Evolutionary conservation across 1,139 yeast genomes (phyloP), one percentile per base, ranked within the genome.

Genomic region (Saccharomyces hybrid): DNA sequence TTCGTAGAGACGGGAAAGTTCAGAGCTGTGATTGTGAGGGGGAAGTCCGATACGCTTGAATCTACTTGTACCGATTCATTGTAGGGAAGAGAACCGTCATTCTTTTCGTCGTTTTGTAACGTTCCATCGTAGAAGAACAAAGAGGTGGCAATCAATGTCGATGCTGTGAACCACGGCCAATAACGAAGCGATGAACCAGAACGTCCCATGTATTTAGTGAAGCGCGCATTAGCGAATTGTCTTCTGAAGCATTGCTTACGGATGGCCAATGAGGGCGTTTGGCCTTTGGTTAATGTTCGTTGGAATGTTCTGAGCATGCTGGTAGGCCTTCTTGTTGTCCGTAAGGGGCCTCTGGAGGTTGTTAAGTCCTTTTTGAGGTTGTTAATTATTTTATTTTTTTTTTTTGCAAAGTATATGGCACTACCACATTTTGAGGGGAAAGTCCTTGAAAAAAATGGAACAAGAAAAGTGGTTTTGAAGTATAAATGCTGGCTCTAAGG

Each of bases 1-100:
- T 72, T 48, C 1, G 62, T 57, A 4, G 59, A 50, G 13, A 68
- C 50, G 4, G 63, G 64, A 26, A 52, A 55, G 2, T 53, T 53
- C 1, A 61, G 59, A 6, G 63, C 58, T 2, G 56, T 54, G 9
- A 64, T 28, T 9, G 52, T 47, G 2, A 69, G 63, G 1, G 87
- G 84, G 58, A 83, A 81, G 2, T 85, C 78, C 42, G 76, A 74
- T 28, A 84, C 76, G 0, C 79, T 70, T 2, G 75, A 68, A 62
- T 82, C 84, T 2, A 83, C 84, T 3, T 66, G 59, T 11, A 80
- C 75, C 5, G 63, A 56, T 6, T 57, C 47, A 31, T 57, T 60
- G 9, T 55, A 50, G 16, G 58, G 25, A 4, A 9, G n/a, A 16
- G 8, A 38, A 8, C 5, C 42, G n/a, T 38, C 42, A 4, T 9